A percentile compares a stretch with the other conserved stretches of the same genome.
Conservation (phyloP, 2,329 filamentous ascomycete genomes). For the Penicillium sp. region DNA sequence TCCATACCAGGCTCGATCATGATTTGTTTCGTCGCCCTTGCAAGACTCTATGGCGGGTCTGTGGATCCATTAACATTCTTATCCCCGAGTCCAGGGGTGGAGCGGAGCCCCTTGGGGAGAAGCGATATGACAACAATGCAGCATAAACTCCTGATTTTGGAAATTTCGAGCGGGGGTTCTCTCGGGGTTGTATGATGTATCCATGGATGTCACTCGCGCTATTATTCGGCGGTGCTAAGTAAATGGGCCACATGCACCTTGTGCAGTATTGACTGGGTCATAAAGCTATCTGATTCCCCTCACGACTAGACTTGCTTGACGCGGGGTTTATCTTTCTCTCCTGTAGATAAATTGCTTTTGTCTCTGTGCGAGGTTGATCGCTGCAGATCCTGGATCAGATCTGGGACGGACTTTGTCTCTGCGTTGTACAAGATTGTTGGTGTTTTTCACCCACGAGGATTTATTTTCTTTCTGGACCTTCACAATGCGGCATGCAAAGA, state of each 20-base stretch:
- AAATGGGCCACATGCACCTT: not conserved
- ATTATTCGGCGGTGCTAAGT: not conserved
- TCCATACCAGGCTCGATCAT: not conserved
- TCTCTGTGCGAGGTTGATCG: not conserved
- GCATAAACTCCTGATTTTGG: not conserved
- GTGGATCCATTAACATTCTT: not conserved
- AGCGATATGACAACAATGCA: not conserved
- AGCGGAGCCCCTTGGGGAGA: not conserved
- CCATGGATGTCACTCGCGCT: not conserved
- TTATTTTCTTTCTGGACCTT: not conserved
- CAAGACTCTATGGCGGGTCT: not conserved
- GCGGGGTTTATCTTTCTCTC: not conserved
- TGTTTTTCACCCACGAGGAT: not conserved
- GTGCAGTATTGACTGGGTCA: not conserved
- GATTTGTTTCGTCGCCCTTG: not conserved
- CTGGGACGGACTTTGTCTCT: not conserved
- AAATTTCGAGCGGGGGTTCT: not conserved
- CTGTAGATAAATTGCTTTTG: not conserved
- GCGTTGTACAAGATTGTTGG: not conserved
- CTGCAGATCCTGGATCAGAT: not conserved
- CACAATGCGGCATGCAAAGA: constrained; percentile 9
- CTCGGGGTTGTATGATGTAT: not conserved
- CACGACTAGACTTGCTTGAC: not conserved
- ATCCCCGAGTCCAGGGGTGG: not conserved
- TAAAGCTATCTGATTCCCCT: not conserved